A percentile compares a stretch with the other conserved stretches of the same genome.
Conservation (phyloP, 306 rosid species). For the Canavalia gladiata region DNA sequence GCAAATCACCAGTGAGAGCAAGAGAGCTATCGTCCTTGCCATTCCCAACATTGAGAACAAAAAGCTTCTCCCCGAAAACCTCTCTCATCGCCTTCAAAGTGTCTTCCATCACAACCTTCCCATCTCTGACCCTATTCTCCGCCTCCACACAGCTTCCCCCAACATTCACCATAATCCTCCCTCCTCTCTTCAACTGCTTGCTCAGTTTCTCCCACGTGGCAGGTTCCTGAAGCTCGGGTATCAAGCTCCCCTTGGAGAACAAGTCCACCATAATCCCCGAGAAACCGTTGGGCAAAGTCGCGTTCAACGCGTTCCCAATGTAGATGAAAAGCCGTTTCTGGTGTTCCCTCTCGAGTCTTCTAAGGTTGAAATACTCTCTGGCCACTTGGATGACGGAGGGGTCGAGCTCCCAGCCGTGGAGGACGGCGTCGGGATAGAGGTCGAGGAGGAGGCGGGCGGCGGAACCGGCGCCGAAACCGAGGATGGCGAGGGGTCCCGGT, state of each 20-base stretch:
- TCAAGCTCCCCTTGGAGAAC: constrained; percentile 71
- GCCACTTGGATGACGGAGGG: constrained; percentile 83
- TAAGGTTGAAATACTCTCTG: constrained; percentile 73
- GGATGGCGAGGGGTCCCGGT: constrained; percentile 77
- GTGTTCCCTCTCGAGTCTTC: constrained; percentile 63
- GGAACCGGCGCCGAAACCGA: constrained; percentile 92
- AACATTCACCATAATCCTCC: constrained; percentile 91
- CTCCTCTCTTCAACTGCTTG: constrained; percentile 78
- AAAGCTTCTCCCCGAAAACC: constrained; percentile 63
- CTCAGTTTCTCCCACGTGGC: constrained; percentile 71
- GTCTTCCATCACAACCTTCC: constrained; percentile 68
- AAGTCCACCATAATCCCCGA: constrained; percentile 85
- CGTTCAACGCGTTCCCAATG: constrained; percentile 72
- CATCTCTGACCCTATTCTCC: constrained; percentile 70
- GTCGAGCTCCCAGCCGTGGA: constrained; percentile 95
- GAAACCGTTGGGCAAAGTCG: constrained; percentile 69
- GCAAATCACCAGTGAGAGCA: constrained; percentile 84
- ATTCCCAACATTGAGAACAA: constrained; percentile 72
- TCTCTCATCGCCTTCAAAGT: constrained; percentile 74
- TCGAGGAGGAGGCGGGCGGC: constrained; percentile 71
- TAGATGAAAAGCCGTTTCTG: constrained; percentile 64
- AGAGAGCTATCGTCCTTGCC: constrained; percentile 80
- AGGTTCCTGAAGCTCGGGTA: constrained; percentile 83
- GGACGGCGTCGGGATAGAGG: constrained; percentile 58
- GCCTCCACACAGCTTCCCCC: constrained; percentile 98